Evolutionary conservation across 1,284 basidiomycete genomes (phyloP).

Genomic region (Schizophyllum commune): DNA sequence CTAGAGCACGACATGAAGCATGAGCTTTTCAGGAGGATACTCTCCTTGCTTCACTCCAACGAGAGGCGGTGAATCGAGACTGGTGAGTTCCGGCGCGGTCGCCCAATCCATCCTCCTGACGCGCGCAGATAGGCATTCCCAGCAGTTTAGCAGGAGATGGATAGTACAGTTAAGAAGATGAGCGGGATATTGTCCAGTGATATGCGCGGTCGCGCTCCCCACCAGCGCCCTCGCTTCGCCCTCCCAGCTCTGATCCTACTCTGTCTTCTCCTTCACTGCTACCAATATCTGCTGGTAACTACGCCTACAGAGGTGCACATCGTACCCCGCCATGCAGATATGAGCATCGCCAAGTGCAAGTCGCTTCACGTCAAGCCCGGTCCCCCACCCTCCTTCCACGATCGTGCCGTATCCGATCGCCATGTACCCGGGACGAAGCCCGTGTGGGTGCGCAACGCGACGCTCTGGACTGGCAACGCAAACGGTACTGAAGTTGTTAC

Average conservation of each 20-base stretch:
- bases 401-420: slow-evolving; percentile 57
- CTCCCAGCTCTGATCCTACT: not conserved
- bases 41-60: too few relatives aligned
- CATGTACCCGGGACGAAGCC: slow-evolving; percentile 52
- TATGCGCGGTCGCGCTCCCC: not conserved
- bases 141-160: not conserved
- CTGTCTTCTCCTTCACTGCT: not conserved
- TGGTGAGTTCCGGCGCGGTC: too few relatives aligned
- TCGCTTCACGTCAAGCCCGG: slow-evolving; percentile 36
- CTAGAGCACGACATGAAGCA: not conserved
- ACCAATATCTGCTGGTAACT: not conserved
- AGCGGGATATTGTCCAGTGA: not conserved
- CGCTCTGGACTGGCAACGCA: slow-evolving; percentile 72
- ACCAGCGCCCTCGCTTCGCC: not conserved
- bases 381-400: slow-evolving; percentile 46
- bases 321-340: slow-evolving; percentile 36
- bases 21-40: not conserved
- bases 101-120: too few relatives aligned
- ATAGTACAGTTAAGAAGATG: not conserved
- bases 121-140: too few relatives aligned
- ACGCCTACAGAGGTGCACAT: not conserved
- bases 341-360: slow-evolving; percentile 41
- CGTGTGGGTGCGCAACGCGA: slow-evolving; percentile 64
- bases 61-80: too few relatives aligned
- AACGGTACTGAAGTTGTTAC: slow-evolving; percentile 53